Evolutionary conservation across 192 early-diverging fungal genomes (phyloP).

Genomic region (Backusella morwellensis): DNA sequence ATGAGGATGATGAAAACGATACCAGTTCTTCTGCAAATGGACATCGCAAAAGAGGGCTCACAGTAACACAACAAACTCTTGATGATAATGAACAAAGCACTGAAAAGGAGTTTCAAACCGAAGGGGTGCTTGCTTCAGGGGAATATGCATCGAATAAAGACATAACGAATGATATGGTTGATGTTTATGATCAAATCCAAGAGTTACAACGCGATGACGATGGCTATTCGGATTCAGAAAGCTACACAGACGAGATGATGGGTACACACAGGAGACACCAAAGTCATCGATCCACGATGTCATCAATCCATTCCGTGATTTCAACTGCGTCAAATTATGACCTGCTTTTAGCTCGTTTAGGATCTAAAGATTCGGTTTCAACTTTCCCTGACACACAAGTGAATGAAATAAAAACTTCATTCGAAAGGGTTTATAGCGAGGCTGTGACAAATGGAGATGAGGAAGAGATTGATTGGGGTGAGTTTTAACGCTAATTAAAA

Average conservation of each 20-base stretch:
- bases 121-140: slow-evolving; percentile 1
- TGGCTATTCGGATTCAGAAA: neutral
- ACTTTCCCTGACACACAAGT: slow-evolving; percentile 26
- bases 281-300: slow-evolving; percentile 22
- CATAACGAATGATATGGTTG: neutral
- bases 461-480: slow-evolving; percentile 76
- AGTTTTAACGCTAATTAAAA: neutral
- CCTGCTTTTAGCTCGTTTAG: slow-evolving; percentile 62
- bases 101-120: slow-evolving; percentile 5
- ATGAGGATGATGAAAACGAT: neutral
- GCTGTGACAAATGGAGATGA: slow-evolving; percentile 26
- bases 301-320: slow-evolving; percentile 11
- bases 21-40: neutral
- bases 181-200: neutral
- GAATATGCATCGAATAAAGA: slow-evolving; percentile 3
- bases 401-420: slow-evolving; percentile 44
- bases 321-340: slow-evolving; percentile 45
- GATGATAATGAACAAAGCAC: neutral
- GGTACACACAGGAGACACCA: slow-evolving; percentile 2
- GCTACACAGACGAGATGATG: neutral
- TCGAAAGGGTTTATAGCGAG: slow-evolving; percentile 42
- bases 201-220: neutral
- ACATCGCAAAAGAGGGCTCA: neutral
- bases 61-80: neutral
- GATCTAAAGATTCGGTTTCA: slow-evolving; percentile 52